These are phyloP conservation scores for Larix sibirica DNA, from an alignment of 83 land plant species.

Conservation along the genomic window DNA sequence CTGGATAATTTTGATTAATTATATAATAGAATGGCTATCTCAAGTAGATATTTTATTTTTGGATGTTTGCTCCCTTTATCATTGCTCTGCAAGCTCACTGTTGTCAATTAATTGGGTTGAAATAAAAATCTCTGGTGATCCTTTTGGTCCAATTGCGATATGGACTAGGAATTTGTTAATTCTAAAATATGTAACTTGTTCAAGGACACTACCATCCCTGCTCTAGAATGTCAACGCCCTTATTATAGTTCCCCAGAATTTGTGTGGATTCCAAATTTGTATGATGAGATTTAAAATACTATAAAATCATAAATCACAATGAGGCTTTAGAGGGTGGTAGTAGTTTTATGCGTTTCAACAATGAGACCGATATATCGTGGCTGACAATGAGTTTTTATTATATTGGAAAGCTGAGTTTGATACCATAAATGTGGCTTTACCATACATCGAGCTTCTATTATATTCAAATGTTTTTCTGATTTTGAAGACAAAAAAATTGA, in stretches of 20 bases:
- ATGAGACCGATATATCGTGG: background rate
- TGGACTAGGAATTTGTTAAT: background rate
- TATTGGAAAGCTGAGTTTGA: no score
- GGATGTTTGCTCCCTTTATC: background rate
- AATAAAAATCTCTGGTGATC: background rate
- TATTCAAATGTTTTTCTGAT: no score
- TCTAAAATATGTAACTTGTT: background rate
- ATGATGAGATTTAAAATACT: background rate
- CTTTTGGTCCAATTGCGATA: background rate
- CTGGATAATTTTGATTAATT: background rate
- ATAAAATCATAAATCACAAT: background rate
- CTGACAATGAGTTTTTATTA: background rate
- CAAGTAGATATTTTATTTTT: background rate
- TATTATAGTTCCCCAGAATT: background rate
- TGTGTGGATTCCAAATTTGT: background rate
- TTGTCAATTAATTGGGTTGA: background rate
- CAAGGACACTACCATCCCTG: background rate
- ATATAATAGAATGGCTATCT: background rate
- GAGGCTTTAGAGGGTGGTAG: background rate
- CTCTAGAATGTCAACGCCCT: background rate
- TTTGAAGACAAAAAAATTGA: no score
- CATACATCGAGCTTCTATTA: no score
- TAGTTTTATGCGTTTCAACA: background rate
- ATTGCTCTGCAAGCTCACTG: background rate
- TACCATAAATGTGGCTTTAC: no score